phyloP scores from a whole-genome alignment of 1,284 basidiomycete genomes.

The Naganishia liquefaciens region DNA sequence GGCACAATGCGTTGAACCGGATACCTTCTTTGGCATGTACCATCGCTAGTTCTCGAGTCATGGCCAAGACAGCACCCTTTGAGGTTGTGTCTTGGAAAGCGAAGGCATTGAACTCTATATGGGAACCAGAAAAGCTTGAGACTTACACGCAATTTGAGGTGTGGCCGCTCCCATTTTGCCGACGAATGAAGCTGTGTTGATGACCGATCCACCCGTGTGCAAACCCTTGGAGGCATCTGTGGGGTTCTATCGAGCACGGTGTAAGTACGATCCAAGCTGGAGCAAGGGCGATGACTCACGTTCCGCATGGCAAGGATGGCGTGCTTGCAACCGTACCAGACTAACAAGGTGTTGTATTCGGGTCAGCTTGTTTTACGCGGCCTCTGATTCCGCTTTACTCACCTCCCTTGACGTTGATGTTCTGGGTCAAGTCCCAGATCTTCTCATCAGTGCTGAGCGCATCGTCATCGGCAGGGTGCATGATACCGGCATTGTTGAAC shows the following conservation, averaged over 20 bases:
- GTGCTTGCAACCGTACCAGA: slow-evolving; percentile 98
- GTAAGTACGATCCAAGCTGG: not conserved
- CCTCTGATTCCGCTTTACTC: not conserved
- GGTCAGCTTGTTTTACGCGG: not conserved
- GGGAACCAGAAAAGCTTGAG: not conserved
- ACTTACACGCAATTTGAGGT: slow-evolving; percentile 89
- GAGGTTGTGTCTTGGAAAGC: slow-evolving; percentile 53
- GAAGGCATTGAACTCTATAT: not conserved
- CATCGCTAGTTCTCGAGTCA: slow-evolving; percentile 96
- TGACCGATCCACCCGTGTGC: slow-evolving; percentile 84
- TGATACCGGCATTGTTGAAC: slow-evolving; percentile 95
- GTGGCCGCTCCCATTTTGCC: slow-evolving; percentile 91
- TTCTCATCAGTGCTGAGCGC: slow-evolving; percentile 92
- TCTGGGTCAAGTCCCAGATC: slow-evolving; percentile 93
- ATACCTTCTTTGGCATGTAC: slow-evolving; percentile 96
- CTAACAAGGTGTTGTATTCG: slow-evolving; percentile 47
- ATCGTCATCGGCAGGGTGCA: slow-evolving; percentile 92
- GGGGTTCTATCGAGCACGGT: slow-evolving; percentile 63
- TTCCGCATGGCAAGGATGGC: slow-evolving; percentile 90
- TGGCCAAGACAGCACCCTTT: slow-evolving; percentile 89
- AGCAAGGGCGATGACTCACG: slow-evolving; percentile 38
- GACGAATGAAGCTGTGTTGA: slow-evolving; percentile 94
- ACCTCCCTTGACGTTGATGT: slow-evolving; percentile 87
- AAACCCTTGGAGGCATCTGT: slow-evolving; percentile 77
- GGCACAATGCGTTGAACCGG: slow-evolving; percentile 90